phyloP scores from a whole-genome alignment of 441 rosid species.

The Erodium chrysanthum region DNA sequence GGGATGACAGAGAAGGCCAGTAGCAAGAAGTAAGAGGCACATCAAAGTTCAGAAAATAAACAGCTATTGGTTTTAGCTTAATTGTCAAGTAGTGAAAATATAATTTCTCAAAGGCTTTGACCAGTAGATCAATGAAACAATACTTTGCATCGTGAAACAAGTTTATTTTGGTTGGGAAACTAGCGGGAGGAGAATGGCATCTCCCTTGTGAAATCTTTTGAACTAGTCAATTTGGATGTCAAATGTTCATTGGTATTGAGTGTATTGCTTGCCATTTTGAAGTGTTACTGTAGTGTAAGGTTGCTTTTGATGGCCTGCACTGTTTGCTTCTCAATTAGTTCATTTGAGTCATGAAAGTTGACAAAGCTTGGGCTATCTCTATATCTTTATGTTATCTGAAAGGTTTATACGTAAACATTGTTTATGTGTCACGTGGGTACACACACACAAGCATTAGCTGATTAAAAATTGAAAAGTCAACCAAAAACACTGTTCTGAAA shows the following conservation, averaged over 20 bases:
- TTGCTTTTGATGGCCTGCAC: no score
- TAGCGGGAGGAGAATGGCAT: no score
- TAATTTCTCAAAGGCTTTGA: neutral
- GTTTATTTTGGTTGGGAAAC: neutral
- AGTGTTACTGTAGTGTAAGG: neutral
- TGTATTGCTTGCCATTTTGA: neutral
- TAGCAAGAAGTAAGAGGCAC: constrained; percentile 30
- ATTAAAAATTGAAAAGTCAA: no score
- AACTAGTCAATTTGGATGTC: neutral
- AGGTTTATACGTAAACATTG: no score
- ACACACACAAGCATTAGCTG: no score
- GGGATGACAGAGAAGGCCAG: constrained; percentile 39
- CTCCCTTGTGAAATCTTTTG: neutral
- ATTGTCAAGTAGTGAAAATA: neutral
- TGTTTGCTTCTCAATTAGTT: no score
- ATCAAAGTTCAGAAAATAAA: neutral
- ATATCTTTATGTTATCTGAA: no score
- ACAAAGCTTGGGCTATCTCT: no score
- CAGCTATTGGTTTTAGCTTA: neutral
- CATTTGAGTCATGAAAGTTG: no score
- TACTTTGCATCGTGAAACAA: neutral
- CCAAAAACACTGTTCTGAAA: no score
- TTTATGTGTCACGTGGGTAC: no score
- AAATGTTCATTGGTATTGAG: neutral
- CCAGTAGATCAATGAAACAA: neutral